phyloP scores from a whole-genome alignment of 2,329 filamentous ascomycete genomes.

The Penicillium griseofulvum region DNA sequence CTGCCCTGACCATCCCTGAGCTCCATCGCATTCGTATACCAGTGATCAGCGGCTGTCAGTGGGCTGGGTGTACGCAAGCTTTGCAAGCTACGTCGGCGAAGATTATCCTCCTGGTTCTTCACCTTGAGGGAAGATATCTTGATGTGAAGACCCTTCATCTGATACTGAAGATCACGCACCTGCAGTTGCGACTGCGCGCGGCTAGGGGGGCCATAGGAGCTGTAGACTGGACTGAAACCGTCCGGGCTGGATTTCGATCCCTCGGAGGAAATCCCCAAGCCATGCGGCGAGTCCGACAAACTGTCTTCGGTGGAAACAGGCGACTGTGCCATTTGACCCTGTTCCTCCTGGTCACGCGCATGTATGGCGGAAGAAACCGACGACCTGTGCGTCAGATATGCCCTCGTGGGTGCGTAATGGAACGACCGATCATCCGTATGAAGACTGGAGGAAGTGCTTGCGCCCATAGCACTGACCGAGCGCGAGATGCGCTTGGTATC shows the following conservation, averaged over 20 bases:
- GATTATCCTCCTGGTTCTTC: conserved; percentile 72
- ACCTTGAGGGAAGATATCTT: conserved; percentile 79
- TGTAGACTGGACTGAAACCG: conserved; percentile 37
- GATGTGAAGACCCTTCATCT: conserved; percentile 81
- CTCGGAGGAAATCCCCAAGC: conserved; percentile 30
- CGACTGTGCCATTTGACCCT: conserved; percentile 4
- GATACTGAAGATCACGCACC: conserved; percentile 72
- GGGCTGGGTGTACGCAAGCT: conserved; percentile 74
- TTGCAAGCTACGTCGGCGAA: conserved; percentile 73
- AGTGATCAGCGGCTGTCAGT: conserved; percentile 69
- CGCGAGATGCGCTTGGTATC: conserved; percentile 52
- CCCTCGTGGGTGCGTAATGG: conserved; percentile 30
- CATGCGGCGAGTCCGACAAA: conserved; percentile 23
- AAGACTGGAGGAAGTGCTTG: conserved; percentile 32
- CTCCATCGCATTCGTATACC: conserved; percentile 47
- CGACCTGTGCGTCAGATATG: conserved; percentile 34
- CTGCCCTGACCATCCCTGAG: conserved; percentile 33
- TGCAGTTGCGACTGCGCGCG: conserved; percentile 71
- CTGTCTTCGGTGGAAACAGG: conserved; percentile 15
- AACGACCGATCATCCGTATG: conserved; percentile 36
- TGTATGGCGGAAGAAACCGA: conserved; percentile 37
- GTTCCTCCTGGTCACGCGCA: conserved; percentile 6
- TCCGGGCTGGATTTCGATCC: conserved; percentile 30
- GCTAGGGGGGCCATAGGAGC: conserved; percentile 50
- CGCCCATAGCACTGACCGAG: conserved; percentile 60